A percentile compares a stretch with the other conserved stretches of the same genome.
Conservation (phyloP, 768 basidiomycete genomes). For the Crepidotus variabilis region DNA sequence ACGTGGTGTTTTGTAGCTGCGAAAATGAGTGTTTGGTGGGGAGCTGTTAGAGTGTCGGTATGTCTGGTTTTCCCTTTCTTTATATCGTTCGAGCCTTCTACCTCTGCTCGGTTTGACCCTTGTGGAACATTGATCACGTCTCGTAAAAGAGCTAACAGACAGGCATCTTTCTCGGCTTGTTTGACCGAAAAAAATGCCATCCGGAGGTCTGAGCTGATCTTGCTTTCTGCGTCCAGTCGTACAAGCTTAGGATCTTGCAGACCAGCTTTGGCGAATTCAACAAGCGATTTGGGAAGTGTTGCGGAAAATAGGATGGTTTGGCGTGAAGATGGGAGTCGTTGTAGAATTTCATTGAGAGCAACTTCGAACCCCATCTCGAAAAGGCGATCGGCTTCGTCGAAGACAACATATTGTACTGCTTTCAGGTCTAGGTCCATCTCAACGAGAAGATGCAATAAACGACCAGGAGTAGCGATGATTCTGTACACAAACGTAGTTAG, state of each 20-base stretch:
- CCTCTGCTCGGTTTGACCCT: slow-evolving; percentile 28
- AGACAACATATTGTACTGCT: slow-evolving; percentile 85
- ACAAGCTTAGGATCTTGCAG: slow-evolving; percentile 91
- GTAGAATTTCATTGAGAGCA: slow-evolving; percentile 87
- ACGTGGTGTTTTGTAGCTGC: slow-evolving; percentile 98
- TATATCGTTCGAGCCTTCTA: slow-evolving; percentile 28
- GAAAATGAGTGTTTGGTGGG: slow-evolving; percentile 93
- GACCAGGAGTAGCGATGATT: slow-evolving; percentile 96
- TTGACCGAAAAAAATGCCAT: slow-evolving; percentile 95
- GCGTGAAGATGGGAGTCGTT: slow-evolving; percentile 79
- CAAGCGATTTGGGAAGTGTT: slow-evolving; percentile 91
- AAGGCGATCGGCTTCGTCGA: slow-evolving; percentile 97
- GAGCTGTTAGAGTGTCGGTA: slow-evolving; percentile 50
- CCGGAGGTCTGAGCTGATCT: slow-evolving; percentile 89
- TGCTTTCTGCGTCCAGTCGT: slow-evolving; percentile 93
- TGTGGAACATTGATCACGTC: slow-evolving; percentile 86
- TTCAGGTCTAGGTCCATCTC: slow-evolving; percentile 95
- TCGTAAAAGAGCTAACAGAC: slow-evolving; percentile 75
- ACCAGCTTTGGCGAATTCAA: slow-evolving; percentile 98
- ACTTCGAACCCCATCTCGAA: slow-evolving; percentile 98
- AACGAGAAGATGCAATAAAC: slow-evolving; percentile 91
- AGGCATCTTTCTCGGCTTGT: slow-evolving; percentile 92
- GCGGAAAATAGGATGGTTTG: slow-evolving; percentile 97
- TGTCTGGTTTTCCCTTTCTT: slow-evolving; percentile 50
- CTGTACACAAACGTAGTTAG: slow-evolving; percentile 34